These are phyloP conservation scores for Akanthomyces muscarius DNA, from an alignment of 2,329 filamentous ascomycete genomes.

Conservation along the genomic window DNA sequence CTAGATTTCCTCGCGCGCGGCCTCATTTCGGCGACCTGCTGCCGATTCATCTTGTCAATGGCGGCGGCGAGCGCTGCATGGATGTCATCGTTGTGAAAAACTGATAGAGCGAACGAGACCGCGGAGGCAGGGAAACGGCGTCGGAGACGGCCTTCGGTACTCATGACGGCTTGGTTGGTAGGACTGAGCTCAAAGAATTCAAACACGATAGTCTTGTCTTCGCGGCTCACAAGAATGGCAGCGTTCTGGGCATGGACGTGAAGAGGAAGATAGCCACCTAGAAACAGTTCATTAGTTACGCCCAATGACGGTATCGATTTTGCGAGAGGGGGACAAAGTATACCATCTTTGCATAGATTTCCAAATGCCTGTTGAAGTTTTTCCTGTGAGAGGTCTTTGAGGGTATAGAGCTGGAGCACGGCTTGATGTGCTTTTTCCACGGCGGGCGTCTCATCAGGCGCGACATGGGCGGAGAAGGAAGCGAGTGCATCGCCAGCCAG, in stretches of 20 bases:
- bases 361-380: too few species aligned
- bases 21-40: background rate
- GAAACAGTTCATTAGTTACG: background rate
- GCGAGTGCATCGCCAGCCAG: too few species aligned
- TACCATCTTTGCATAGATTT: too few species aligned
- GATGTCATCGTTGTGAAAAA: background rate
- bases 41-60: background rate
- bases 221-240: background rate
- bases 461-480: background rate
- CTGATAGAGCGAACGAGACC: background rate
- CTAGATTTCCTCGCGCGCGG: background rate
- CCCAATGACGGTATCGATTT: too few species aligned
- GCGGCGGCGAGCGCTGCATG: background rate
- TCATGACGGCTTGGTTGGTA: background rate
- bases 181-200: background rate
- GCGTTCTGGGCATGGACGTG: background rate
- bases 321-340: too few species aligned
- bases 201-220: background rate
- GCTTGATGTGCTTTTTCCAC: too few species aligned
- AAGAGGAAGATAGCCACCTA: background rate
- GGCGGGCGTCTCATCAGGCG: too few species aligned
- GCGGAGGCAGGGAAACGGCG: background rate
- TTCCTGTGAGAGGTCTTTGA: too few species aligned
- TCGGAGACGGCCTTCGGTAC: background rate
- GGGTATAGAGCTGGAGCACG: too few species aligned